Percentiles rank a stretch among this genome's conserved stretches.
phyloP scores from a whole-genome alignment of 116 monocot species.

The Cymodocea nodosa region DNA sequence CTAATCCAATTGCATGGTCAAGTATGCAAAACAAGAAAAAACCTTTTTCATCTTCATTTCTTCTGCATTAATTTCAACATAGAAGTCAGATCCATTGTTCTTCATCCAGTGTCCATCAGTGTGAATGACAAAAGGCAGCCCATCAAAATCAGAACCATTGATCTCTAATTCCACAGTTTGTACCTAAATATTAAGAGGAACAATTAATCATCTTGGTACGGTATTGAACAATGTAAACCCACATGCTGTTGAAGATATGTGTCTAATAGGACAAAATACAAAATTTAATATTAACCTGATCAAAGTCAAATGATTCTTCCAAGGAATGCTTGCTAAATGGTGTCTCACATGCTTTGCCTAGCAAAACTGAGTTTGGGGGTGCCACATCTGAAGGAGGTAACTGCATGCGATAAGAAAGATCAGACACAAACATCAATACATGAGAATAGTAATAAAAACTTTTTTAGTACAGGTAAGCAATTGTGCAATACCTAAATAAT shows the following conservation, averaged over 20 bases:
- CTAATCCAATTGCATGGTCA: background rate
- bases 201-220: background rate
- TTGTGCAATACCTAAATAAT: background rate
- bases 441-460: background rate
- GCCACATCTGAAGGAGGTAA: constrained; percentile 36
- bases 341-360: constrained; percentile 64
- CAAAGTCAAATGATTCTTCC: constrained; percentile 21
- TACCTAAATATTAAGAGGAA: constrained; percentile 11
- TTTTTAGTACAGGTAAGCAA: too few relatives aligned
- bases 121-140: constrained; percentile 75
- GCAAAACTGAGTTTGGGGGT: constrained; percentile 49
- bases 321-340: constrained; percentile 36
- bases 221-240: background rate
- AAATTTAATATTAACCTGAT: constrained; percentile 32
- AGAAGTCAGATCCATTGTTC: constrained; percentile 74
- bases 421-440: background rate
- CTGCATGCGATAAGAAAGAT: constrained; percentile 25
- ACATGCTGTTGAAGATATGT: background rate
- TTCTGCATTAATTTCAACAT: constrained; percentile 35
- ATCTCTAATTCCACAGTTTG: constrained; percentile 71
- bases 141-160: constrained; percentile 33
- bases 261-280: background rate
- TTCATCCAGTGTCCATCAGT: constrained; percentile 77
- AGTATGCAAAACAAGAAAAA: background rate
- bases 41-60: background rate